Evolutionary conservation across 1,284 basidiomycete genomes (phyloP).

Genomic region (Ganoderma leucocontextum): DNA sequence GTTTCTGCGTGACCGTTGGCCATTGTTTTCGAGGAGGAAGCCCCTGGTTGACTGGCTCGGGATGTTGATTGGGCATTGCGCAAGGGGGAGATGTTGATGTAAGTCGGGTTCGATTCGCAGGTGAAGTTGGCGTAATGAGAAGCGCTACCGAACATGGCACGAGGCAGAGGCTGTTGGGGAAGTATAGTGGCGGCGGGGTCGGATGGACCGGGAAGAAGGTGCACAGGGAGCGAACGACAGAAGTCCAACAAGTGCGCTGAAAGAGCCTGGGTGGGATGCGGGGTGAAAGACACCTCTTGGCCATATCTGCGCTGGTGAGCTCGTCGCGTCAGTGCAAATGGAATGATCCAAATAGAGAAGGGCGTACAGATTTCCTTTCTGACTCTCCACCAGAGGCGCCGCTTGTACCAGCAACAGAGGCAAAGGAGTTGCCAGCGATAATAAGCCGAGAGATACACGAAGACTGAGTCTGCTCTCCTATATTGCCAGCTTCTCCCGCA

Average conservation of each 20-base stretch:
- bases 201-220: conserved; percentile 84
- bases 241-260: conserved; percentile 80
- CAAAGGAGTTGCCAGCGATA: conserved; percentile 88
- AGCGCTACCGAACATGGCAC: conserved; percentile 87
- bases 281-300: conserved; percentile 70
- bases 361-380: conserved; percentile 65
- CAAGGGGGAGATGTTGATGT: conserved; percentile 65
- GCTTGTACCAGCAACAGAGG: conserved; percentile 48
- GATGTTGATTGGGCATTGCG: conserved; percentile 32
- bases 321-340: neutral
- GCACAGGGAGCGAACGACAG: conserved; percentile 76
- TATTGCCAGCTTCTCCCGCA: conserved; percentile 81
- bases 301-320: conserved; percentile 61
- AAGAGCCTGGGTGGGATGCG: conserved; percentile 78
- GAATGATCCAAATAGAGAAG: neutral
- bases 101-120: conserved; percentile 92
- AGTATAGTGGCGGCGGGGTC: conserved; percentile 92
- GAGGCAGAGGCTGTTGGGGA: conserved; percentile 94
- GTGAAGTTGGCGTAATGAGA: conserved; percentile 71
- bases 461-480: conserved; percentile 69
- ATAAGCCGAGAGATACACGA: conserved; percentile 84
- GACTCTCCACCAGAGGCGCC: conserved; percentile 49
- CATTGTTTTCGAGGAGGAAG: conserved; percentile 31
- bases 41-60: conserved; percentile 31
- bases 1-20: conserved; percentile 30